Base-by-base conservation (phyloP, 2,329 filamentous ascomycete genomes). In the Fusarium proliferatum region DNA sequence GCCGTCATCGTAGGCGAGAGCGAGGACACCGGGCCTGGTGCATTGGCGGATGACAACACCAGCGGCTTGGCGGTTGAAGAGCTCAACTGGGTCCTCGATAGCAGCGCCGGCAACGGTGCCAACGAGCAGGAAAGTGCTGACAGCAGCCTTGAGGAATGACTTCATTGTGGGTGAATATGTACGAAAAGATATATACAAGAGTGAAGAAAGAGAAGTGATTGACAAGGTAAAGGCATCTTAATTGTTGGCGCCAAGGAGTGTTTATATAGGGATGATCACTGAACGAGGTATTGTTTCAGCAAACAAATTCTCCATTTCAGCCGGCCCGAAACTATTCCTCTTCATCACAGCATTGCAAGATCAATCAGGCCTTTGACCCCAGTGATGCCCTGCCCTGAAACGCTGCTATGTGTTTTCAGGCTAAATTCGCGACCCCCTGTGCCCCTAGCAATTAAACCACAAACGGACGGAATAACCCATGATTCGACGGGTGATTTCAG, bases 1-100 rank as follows among this genome's bases (percentile, higher is more conserved):
- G 1, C 87, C 87, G 60, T 89, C 87, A 61, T 89, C 87, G 68
- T 86, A 88, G 4, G 87, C 86, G n/a, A 88, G 82, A 1, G 87
- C 86, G 6, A 89, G 78, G 45, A 84, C 81, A 17, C 83, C 83
- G 0, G 86, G 82, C 64, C 80, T 81, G 62, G 78, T 78, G 79
- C 86, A 87, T 70, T 84, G 81, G 13, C 81, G 83, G 69, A 86
- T 85, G 41, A 87, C 84, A 30, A 82, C 80, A 19, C 86, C 86
- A 5, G 81, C 80, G 11, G 71, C 71, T 28, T 84, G 82, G 62
- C 83, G 84, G 69, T 86, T 79, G 61, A 84, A 71, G 39, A 74
- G 26, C 30, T 84, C 80, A 43, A 86, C 67, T 2, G 85, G 86
- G 55, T 71, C 79, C 33, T 73, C 73, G 34, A 79, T 66, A 4